phyloP scores from a whole-genome alignment of 331 rosid genomes.

The Saraca asoca region DNA sequence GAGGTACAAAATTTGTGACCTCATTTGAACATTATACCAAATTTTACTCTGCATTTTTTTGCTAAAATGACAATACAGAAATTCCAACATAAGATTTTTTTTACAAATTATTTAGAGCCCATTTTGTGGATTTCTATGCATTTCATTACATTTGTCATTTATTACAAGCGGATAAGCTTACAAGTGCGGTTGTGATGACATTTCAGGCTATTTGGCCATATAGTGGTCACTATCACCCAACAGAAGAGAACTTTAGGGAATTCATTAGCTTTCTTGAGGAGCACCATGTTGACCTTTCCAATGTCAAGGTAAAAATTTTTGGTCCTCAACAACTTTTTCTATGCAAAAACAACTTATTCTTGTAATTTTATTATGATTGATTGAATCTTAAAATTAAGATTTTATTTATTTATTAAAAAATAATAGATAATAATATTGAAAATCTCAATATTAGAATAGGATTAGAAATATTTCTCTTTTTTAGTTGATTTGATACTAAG shows the following conservation, averaged over 20 bases:
- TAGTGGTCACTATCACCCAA: slow-evolving; percentile 96
- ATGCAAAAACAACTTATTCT: no score
- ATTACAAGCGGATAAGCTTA: slow-evolving; percentile 22
- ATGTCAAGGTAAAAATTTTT: slow-evolving; percentile 67
- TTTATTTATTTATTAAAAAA: no score
- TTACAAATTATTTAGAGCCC: no score
- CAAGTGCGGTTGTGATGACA: slow-evolving; percentile 9
- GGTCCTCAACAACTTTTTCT: not conserved
- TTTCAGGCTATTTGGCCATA: slow-evolving; percentile 98
- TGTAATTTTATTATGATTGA: no score
- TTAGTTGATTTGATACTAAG: no score
- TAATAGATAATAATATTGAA: no score
- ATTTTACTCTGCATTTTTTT: not conserved
- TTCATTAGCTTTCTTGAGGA: slow-evolving; percentile 77
- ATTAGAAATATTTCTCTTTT: no score
- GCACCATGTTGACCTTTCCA: slow-evolving; percentile 73
- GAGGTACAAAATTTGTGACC: slow-evolving; percentile 48
- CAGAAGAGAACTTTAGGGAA: slow-evolving; percentile 88
- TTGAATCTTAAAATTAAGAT: no score
- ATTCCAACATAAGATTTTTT: no score
- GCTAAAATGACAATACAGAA: no score
- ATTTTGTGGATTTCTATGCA: no score
- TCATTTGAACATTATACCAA: not conserved
- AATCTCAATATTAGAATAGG: no score
- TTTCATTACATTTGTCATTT: not conserved